These are phyloP conservation scores for Pinus albicaulis DNA, from an alignment of 75 land plant genomes.

Conservation along the genomic window DNA sequence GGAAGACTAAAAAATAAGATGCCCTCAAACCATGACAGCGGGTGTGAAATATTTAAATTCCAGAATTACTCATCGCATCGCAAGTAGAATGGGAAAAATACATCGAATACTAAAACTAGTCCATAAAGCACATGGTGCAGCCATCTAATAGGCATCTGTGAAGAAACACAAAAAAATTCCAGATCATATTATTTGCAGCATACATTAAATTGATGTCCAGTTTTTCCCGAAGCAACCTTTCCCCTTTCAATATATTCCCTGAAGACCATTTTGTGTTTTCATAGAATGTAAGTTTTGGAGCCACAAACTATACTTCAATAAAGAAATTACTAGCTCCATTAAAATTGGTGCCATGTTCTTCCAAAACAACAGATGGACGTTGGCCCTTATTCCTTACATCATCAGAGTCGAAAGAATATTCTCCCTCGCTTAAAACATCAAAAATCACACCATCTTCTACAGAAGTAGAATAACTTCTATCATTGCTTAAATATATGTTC, in stretches of 20 bases:
- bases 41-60: neutral
- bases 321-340: slow-evolving; percentile 14
- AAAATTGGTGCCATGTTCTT: neutral
- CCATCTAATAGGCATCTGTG: neutral
- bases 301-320: slow-evolving; percentile 49
- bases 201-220: no score
- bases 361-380: neutral
- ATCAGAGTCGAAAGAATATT: neutral
- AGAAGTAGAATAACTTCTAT: slow-evolving; percentile 76
- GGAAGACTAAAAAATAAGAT: neutral
- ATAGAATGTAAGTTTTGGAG: slow-evolving; percentile 93
- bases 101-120: neutral
- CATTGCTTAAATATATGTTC: slow-evolving; percentile 61
- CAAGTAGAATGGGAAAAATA: neutral
- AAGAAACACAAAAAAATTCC: neutral
- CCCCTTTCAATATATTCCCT: no score
- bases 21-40: neutral
- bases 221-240: no score
- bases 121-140: neutral
- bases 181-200: neutral
- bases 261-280: slow-evolving; percentile 71
- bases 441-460: slow-evolving; percentile 77
- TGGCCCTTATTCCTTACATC: slow-evolving; percentile 10
- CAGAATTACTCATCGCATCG: neutral
- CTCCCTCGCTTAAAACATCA: slow-evolving; percentile 11